Base-by-base conservation (phyloP, 495 filamentous ascomycete genomes). In the Lasiosphaeria ovina region DNA sequence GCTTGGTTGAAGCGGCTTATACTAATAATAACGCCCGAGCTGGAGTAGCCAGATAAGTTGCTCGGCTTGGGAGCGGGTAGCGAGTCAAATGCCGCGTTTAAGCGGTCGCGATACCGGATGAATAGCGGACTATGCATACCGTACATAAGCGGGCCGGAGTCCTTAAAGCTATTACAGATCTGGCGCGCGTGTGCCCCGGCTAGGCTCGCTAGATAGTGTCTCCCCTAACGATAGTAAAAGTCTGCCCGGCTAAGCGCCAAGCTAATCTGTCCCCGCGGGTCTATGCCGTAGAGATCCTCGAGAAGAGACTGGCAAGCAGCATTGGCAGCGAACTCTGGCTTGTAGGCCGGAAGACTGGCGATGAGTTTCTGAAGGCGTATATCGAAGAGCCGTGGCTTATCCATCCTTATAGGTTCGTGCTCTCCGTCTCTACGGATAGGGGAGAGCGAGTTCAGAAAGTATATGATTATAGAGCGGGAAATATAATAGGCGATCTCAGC, bases 111-210 rank as follows among this genome's bases (percentile, higher is more conserved):
- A 52, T 73, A 79, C 31, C 12, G 34, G 9, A 55, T 36, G 58
- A 81, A 80, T 35, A 79, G 67, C 17, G 61, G 63, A 57, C 74
- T 76, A 4, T 63, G 35, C 4, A 16, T 9, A 40, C 77, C 75
- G 55, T 77, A 80, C 62, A 67, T 70, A 33, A 76, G 65, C 16
- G 77, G 77, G 14, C 77, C 77, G 2, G 75, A 65, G 52, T 81
- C 78, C 59, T 77, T 78, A 72, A 79, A 80, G 7, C 71, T 69
- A 58, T 79, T 79, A 57, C 77, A 78, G 53, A 71, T 55, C 63
- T 81, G 78, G n/a, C 71, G 69, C 7, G 68, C 63, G 60, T 80
- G 73, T 12, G 78, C 76, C 38, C 70, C 68, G 31, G 70, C 69
- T 6, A 80, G 66, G n/a, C 69, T 73, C 12, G 76, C 70, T 35